A percentile compares a stretch with the other conserved stretches of the same genome.
These are phyloP conservation scores for Entomophthora muscae DNA, from an alignment of 371 early-diverging fungal genomes.

Conservation along the genomic window DNA sequence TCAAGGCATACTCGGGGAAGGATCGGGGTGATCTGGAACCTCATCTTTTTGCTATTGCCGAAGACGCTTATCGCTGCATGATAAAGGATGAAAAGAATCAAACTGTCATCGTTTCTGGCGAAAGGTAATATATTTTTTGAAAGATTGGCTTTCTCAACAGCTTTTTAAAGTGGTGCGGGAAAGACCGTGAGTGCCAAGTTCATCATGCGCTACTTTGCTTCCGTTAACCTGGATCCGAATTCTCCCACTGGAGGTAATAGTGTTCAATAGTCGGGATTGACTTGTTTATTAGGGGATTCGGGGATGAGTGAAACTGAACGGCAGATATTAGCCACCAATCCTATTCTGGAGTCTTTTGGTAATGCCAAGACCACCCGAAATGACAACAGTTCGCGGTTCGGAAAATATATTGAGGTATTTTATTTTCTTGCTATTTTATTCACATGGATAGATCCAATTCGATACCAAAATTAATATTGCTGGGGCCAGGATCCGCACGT, in stretches of 20 bases:
- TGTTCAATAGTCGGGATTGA: neutral
- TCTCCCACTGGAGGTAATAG: constrained; percentile 16
- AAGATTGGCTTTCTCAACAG: neutral
- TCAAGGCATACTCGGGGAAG: constrained; percentile 85
- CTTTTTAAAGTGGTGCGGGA: constrained; percentile 72
- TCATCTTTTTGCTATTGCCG: constrained; percentile 97
- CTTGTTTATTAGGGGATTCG: neutral
- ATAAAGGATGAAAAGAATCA: constrained; percentile 82
- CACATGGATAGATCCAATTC: constrained; percentile 43
- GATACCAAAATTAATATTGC: constrained; percentile 61
- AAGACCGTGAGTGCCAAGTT: constrained; percentile 93
- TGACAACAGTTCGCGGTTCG: constrained; percentile 96
- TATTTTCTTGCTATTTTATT: neutral
- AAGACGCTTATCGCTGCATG: constrained; percentile 93
- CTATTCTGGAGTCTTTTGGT: constrained; percentile 98
- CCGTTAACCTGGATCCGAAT: constrained; percentile 51
- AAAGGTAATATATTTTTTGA: constrained; percentile 40
- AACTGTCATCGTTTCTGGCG: constrained; percentile 97
- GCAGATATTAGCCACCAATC: constrained; percentile 84
- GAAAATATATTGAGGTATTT: constrained; percentile 91
- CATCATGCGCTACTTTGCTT: constrained; percentile 96
- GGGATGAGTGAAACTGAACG: constrained; percentile 66
- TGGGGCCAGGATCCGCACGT: constrained; percentile 93
- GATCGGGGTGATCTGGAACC: constrained; percentile 90
- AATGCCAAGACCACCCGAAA: constrained; percentile 99